Percentiles rank a stretch among this genome's conserved stretches.
Evolutionary conservation across 768 basidiomycete species (phyloP).

Genomic region (Termitomyces eurrhizus): DNA sequence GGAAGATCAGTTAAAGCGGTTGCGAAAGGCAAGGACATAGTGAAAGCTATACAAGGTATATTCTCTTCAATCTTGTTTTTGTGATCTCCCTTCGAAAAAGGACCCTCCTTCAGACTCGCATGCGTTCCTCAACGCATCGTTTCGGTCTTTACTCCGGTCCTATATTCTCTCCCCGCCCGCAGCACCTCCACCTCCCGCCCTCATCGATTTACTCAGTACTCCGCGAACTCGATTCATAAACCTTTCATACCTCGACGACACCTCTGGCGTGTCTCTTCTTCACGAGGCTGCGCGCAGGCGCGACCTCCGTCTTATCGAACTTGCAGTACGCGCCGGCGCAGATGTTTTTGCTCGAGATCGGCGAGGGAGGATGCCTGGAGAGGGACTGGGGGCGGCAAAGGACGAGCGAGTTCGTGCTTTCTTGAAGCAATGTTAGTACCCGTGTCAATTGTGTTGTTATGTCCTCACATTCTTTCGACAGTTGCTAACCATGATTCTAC

Average conservation of each 20-base stretch:
- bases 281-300: slow-evolving; percentile 85
- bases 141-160: slow-evolving; percentile 64
- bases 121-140: slow-evolving; percentile 68
- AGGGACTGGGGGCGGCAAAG: slow-evolving; percentile 51
- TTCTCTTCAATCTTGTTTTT: neutral
- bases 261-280: slow-evolving; percentile 72
- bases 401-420: slow-evolving; percentile 83
- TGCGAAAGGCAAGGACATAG: slow-evolving; percentile 63
- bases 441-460: neutral
- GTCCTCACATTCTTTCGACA: slow-evolving; percentile 20
- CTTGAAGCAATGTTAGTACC: slow-evolving; percentile 70
- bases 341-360: slow-evolving; percentile 86
- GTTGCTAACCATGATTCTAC: slow-evolving; percentile 81
- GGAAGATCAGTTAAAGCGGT: slow-evolving; percentile 71
- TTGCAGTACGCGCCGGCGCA: slow-evolving; percentile 81
- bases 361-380: slow-evolving; percentile 64
- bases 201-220: slow-evolving; percentile 58
- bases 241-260: slow-evolving; percentile 75
- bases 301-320: slow-evolving; percentile 77
- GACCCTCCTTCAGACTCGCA: slow-evolving; percentile 41
- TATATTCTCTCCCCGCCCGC: slow-evolving; percentile 62
- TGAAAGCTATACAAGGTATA: slow-evolving; percentile 67
- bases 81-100: neutral
- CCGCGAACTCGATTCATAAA: slow-evolving; percentile 71
- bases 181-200: slow-evolving; percentile 36